These are phyloP conservation scores for Infundibulicybe gibba DNA, from an alignment of 768 basidiomycete species.

Conservation along the genomic window DNA sequence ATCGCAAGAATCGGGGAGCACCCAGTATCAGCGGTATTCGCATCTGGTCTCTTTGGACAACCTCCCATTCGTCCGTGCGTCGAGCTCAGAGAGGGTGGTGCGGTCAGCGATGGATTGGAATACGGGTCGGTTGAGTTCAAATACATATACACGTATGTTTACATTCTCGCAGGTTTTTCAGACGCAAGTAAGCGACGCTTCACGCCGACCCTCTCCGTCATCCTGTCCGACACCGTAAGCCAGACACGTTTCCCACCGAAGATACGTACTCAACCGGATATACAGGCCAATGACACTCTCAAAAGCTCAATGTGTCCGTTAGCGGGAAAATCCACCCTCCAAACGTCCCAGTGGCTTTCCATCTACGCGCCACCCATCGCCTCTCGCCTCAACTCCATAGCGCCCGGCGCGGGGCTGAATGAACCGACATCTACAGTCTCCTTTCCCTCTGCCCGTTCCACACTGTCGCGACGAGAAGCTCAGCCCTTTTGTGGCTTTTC, in stretches of 20 bases:
- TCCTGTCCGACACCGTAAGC: conserved; percentile 54
- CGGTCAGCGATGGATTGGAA: conserved; percentile 71
- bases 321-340: conserved; percentile 36
- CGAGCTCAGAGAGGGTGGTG: conserved; percentile 55
- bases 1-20: conserved; percentile 42
- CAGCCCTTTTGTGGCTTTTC: conserved; percentile 81
- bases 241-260: background rate
- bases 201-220: conserved; percentile 47
- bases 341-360: conserved; percentile 51
- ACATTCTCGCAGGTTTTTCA: conserved; percentile 48
- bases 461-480: conserved; percentile 45
- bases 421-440: conserved; percentile 50
- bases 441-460: conserved; percentile 82
- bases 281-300: conserved; percentile 62
- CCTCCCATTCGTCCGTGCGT: conserved; percentile 48
- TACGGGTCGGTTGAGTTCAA: conserved; percentile 34
- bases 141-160: background rate
- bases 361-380: conserved; percentile 55
- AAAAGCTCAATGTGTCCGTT: conserved; percentile 65
- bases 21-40: conserved; percentile 52
- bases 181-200: conserved; percentile 42
- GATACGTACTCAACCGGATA: background rate
- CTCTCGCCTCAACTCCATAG: conserved; percentile 52
- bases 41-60: conserved; percentile 37
- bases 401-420: conserved; percentile 60